Evolutionary conservation across 169 alveolate species (phyloP), one percentile per base, ranked within the genome.

Genomic region (Plasmodium relictum): DNA sequence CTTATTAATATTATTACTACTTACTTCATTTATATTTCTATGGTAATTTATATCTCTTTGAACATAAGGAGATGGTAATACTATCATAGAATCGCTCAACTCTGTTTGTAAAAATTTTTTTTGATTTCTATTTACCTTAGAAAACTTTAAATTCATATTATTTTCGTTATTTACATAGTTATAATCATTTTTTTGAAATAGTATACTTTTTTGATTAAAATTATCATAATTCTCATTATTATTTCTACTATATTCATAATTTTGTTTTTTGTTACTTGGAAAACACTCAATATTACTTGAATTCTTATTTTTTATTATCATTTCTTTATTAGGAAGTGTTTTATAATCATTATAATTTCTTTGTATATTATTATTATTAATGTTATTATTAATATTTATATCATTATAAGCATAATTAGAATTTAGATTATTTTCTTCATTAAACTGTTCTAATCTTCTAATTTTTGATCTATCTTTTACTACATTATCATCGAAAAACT

Each of bases 381-480:
- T 48, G 37, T 37, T 12, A 14, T 16, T 31, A 63, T 20, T 31
- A 78, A 37, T 59, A 61, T 52, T 78, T 31, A 22, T 42, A 41
- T 61, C 73, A 66, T 39, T 39, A 80, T 80, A 71, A 16, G 48
- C 37, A 1, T 62, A 58, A 61, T 61, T 37, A 45, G 45, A 4
- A 22, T 62, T 62, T 56, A 71, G 39, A 9, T 48, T 62, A 63
- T 80, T 63, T 39, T 65, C 80, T 62, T 87, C 80, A n/a, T 87
- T 74, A 42, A 37, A 63, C 10, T 69, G 48, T 50, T 63, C 70
- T 69, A 74, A 41, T 58, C 80, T 74, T 22, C 83, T 50, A 56
- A 74, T 69, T 61, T 87, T 65, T 3, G 69, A 22, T 69, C 80
- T 54, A 66, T 87, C 88, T 48, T 70, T 74, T 61, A 16, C 48